Conservation (phyloP, 2,329 filamentous ascomycete species). For the Paraphaeosphaeria sporulosa region DNA sequence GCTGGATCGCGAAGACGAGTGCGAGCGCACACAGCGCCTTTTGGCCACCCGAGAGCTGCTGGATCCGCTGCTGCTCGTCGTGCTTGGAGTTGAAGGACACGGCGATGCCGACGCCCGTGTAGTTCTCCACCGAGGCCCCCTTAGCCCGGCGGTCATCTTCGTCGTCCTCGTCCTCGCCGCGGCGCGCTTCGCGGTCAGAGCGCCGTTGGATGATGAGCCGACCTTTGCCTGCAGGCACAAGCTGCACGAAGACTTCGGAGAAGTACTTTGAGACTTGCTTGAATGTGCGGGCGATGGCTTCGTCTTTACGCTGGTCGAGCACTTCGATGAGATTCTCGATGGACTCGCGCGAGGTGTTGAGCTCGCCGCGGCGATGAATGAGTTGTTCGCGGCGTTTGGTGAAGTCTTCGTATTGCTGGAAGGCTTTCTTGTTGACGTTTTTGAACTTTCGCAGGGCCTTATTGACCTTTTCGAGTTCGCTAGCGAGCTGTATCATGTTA, state of each 20-base stretch:
- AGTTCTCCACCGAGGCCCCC: conserved; percentile 78
- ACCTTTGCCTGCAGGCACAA: conserved; percentile 92
- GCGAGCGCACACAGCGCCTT: conserved; percentile 98
- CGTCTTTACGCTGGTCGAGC: conserved; percentile 93
- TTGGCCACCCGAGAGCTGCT: conserved; percentile 95
- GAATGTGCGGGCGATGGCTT: conserved; percentile 97
- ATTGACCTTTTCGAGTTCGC: conserved; percentile 85
- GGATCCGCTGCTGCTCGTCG: conserved; percentile 96
- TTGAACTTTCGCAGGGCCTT: conserved; percentile 95
- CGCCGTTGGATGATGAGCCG: conserved; percentile 91
- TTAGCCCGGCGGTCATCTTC: conserved; percentile 45
- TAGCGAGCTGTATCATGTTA: conserved; percentile 40
- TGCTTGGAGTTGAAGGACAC: conserved; percentile 99
- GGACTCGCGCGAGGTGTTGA: conserved; percentile 83
- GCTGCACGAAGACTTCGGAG: conserved; percentile 88
- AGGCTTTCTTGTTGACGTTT: conserved; percentile 99
- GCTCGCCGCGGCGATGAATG: conserved; percentile 82
- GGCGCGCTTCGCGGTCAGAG: conserved; percentile 76
- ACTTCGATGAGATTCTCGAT: conserved; percentile 93
- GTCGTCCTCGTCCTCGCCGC: conserved; percentile 67
- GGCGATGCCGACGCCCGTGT: conserved; percentile 93
- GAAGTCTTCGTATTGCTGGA: conserved; percentile 98
- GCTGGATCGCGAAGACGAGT: conserved; percentile 97
- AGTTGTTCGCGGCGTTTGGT: conserved; percentile 89
- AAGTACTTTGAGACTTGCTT: conserved; percentile 97